These are phyloP conservation scores for Cetraspora pellucida DNA, from an alignment of 192 early-diverging fungal genomes.

Conservation along the genomic window DNA sequence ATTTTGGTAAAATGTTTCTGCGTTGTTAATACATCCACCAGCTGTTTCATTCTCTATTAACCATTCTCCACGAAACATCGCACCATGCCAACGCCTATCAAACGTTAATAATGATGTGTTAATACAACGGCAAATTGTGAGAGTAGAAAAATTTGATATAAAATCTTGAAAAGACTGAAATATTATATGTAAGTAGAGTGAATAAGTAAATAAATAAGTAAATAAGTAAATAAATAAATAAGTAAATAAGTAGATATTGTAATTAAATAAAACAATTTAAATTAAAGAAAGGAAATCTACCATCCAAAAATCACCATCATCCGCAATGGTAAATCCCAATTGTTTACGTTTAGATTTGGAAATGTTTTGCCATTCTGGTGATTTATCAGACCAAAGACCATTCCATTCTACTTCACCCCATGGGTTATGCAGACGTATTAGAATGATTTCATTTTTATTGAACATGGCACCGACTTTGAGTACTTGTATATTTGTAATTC, in stretches of 20 bases:
- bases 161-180: constrained; percentile 43
- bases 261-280: constrained; percentile 22
- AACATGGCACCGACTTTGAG: constrained; percentile 36
- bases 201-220: too few relatives aligned
- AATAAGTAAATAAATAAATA: too few relatives aligned
- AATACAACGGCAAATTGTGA: constrained; percentile 49
- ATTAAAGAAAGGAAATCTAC: constrained; percentile 29
- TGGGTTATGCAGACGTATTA: constrained; percentile 49
- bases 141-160: constrained; percentile 41
- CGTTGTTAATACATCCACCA: constrained; percentile 49
- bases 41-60: constrained; percentile 40
- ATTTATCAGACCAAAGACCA: constrained; percentile 47
- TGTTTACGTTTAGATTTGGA: constrained; percentile 40
- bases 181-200: not conserved
- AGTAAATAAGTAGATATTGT: not conserved
- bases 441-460: constrained; percentile 20
- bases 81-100: constrained; percentile 39
- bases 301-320: constrained; percentile 55
- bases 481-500: constrained; percentile 39
- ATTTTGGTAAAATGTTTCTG: constrained; percentile 44
- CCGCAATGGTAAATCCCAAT: constrained; percentile 35
- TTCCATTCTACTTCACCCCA: constrained; percentile 44
- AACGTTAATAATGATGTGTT: constrained; percentile 33
- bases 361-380: constrained; percentile 44
- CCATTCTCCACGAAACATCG: constrained; percentile 43